These are phyloP conservation scores for Chlorella sp. DNA, from an alignment of 139 green algal species.

Conservation along the genomic window DNA sequence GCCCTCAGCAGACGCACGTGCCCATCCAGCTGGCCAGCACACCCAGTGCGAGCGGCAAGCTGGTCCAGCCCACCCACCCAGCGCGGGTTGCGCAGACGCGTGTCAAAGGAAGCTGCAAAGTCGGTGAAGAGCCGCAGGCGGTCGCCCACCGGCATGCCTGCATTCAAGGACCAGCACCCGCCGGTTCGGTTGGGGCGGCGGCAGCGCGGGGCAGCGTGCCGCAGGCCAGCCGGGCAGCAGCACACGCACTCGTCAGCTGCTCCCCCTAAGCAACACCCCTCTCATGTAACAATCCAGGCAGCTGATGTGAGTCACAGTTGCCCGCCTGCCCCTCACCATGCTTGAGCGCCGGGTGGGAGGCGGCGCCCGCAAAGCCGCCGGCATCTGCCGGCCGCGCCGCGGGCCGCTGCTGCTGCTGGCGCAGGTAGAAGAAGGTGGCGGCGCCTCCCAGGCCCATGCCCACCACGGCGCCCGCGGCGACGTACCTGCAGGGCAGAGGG, in stretches of 20 bases:
- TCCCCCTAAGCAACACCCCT: not conserved
- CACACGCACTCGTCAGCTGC: too few species aligned
- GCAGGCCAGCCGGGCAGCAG: too few species aligned
- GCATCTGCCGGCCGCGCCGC: not conserved
- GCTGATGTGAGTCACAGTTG: too few species aligned
- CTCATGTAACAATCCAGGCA: too few species aligned
- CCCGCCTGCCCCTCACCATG: slow-evolving; percentile 21
- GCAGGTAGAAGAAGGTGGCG: slow-evolving; percentile 17
- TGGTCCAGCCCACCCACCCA: slow-evolving; percentile 67
- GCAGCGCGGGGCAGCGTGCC: too few species aligned
- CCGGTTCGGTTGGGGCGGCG: not conserved
- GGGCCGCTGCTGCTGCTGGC: not conserved
- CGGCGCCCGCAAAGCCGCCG: not conserved
- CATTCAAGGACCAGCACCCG: not conserved
- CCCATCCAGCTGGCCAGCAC: slow-evolving; percentile 46
- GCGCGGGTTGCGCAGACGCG: slow-evolving; percentile 74
- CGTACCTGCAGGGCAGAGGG: not conserved
- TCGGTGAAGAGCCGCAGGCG: slow-evolving; percentile 39
- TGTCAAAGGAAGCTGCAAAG: slow-evolving; percentile 76
- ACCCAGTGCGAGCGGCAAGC: not conserved
- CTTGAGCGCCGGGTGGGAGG: slow-evolving; percentile 33
- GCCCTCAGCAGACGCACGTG: slow-evolving; percentile 13
- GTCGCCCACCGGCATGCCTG: slow-evolving; percentile 36
- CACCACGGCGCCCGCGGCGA: slow-evolving; percentile 10
- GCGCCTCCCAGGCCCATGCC: slow-evolving; percentile 31